These are phyloP conservation scores for Aspergillus terreus DNA, from an alignment of 2,329 filamentous ascomycete genomes.

Conservation along the genomic window DNA sequence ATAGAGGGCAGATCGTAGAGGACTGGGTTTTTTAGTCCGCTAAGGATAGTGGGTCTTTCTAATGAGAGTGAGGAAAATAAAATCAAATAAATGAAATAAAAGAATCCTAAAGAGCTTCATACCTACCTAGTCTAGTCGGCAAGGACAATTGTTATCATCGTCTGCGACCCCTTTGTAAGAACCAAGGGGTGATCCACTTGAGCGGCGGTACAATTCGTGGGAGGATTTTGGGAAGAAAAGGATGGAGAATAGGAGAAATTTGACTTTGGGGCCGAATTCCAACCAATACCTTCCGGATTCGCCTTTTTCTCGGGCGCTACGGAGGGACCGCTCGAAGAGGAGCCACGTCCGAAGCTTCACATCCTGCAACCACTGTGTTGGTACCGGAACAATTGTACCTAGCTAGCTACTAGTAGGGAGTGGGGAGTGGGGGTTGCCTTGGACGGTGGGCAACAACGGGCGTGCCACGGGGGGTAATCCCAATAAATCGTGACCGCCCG, in stretches of 20 bases:
- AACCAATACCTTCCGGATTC: not conserved
- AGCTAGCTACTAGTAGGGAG: not conserved
- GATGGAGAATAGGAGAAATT: constrained; percentile 1
- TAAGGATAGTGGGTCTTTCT: no score
- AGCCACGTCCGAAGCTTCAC: constrained; percentile 13
- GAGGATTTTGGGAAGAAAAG: not conserved
- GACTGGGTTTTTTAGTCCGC: no score
- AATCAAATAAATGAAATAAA: no score
- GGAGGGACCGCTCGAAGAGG: constrained; percentile 9
- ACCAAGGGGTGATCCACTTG: constrained; percentile 5
- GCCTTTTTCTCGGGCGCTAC: constrained; percentile 14
- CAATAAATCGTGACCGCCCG: not conserved
- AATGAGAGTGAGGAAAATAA: no score
- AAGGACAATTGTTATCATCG: no score
- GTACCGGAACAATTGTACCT: constrained; percentile 3
- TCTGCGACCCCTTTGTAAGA: no score
- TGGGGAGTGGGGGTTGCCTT: constrained; percentile 1
- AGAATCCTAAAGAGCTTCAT: no score
- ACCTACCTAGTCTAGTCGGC: no score
- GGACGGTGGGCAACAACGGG: constrained; percentile 7
- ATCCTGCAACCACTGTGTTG: constrained; percentile 20
- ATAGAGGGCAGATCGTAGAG: no score
- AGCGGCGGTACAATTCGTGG: constrained; percentile 14
- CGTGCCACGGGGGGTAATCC: constrained; percentile 1
- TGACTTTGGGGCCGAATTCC: constrained; percentile 3